A percentile compares a stretch with the other conserved stretches of the same genome.
phyloP scores from a whole-genome alignment of 2,329 filamentous ascomycete species.

The Talaromyces sp. region DNA sequence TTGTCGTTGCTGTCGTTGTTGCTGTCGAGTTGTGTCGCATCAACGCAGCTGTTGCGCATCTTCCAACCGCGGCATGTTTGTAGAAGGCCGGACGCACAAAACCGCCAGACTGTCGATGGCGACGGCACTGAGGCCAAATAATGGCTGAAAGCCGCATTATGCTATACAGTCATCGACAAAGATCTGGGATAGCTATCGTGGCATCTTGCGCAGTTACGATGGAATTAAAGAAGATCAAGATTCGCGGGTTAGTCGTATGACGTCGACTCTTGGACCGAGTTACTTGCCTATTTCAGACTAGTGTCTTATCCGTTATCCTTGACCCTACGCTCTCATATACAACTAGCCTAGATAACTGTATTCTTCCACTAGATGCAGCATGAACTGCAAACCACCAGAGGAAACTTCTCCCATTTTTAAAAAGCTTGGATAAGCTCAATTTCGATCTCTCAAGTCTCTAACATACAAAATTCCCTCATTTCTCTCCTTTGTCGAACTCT shows the following conservation, averaged over 20 bases:
- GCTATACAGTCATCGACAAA: background rate
- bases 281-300: background rate
- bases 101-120: background rate
- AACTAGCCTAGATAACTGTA: no score
- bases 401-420: no score
- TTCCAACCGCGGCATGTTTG: background rate
- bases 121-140: background rate
- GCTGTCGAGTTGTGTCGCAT: conserved; percentile 3
- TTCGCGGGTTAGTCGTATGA: background rate
- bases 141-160: conserved; percentile 1
- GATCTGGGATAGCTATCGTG: background rate
- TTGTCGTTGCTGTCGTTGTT: background rate
- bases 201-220: background rate
- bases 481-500: background rate
- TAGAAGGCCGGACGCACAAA: background rate
- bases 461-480: background rate
- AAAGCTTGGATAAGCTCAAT: no score
- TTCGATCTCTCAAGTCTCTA: background rate
- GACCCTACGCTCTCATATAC: background rate
- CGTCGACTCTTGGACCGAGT: background rate
- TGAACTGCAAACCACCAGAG: no score
- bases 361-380: no score
- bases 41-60: background rate
- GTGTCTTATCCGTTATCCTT: background rate
- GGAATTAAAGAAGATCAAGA: background rate